Base-by-base conservation (phyloP, 2,329 filamentous ascomycete species). In the Teratosphaeria zuluensis region DNA sequence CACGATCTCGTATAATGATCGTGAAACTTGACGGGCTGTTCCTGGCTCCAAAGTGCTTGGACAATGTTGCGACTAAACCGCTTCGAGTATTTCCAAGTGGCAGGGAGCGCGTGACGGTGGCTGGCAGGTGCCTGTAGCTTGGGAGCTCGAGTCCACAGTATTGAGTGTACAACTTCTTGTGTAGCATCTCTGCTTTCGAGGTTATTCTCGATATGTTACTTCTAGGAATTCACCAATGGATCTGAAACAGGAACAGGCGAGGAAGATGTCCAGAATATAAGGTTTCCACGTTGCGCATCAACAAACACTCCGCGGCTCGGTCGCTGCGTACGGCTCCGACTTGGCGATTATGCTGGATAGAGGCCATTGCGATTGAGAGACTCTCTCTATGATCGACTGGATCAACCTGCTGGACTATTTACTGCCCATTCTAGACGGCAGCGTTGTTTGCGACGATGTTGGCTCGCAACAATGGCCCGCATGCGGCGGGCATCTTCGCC, bases 401-500 rank as follows among this genome's bases (percentile, higher is more conserved):
- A 21, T 48, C 8, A n/a, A 48, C 8, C 19, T 9, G 8, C 33
- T 35, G 33, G 14, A 14, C 33, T 35, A 9, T 19, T 48, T 21
- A 21, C 16, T n/a, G 19, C 9, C 19, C 42, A 21, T 48, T 19
- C 8, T 53, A 31, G 28, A n/a, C 51, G 16, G n/a, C 51, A 31
- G 9, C 21, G 30, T 53, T 11, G 24, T 57, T 57, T 33, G 54
- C 58, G 9, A 55, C 54, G 9, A 56, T 57, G 53, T 33, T 55
- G 12, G 53, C 33, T 19, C 28, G 32, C 59, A 58, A 53, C 35
- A 61, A 60, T 54, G 51, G 58, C 55, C 54, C 61, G 70, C 92
- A 96, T 76, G 90, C 92, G 30, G 88, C 92, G 4, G 92, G 92
- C 70, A 96, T 96, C 73, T 96, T 89, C 75, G 89, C 92, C 55